Evolutionary conservation across 2,329 filamentous ascomycete species (phyloP).

Genomic region (Iodosphaeria phyllophila): DNA sequence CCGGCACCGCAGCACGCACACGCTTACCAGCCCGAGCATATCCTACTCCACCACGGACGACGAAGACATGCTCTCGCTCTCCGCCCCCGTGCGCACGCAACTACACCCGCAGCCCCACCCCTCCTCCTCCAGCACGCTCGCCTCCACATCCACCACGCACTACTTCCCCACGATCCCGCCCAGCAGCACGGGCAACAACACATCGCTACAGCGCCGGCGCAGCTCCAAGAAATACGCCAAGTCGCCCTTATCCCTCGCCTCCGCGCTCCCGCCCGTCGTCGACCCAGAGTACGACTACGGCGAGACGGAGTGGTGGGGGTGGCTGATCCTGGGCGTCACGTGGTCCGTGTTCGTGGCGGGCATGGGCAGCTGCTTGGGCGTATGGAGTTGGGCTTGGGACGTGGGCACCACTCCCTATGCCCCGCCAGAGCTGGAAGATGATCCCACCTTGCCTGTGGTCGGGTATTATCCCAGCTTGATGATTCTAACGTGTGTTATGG

Average conservation of each 20-base stretch:
- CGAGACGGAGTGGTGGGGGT: conserved; percentile 96
- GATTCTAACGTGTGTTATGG: conserved; percentile 86
- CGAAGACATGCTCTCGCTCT: conserved; percentile 59
- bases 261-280: conserved; percentile 21
- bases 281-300: conserved; percentile 68
- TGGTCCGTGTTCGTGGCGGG: conserved; percentile 94
- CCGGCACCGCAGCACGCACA: no score
- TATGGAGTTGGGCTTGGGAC: conserved; percentile 99
- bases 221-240: conserved; percentile 34
- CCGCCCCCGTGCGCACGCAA: no score
- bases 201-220: conserved; percentile 23
- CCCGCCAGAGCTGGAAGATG: conserved; percentile 85
- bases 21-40: conserved; percentile 35
- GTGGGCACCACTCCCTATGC: conserved; percentile 92
- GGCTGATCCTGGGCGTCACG: conserved; percentile 76
- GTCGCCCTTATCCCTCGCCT: conserved; percentile 38
- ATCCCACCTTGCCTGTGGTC: conserved; percentile 83
- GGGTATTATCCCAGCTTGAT: conserved; percentile 94
- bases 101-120: conserved; percentile 24
- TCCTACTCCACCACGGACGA: conserved; percentile 65
- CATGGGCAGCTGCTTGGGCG: conserved; percentile 85
- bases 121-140: conserved; percentile 19
- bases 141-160: conserved; percentile 42
- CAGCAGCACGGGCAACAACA: conserved; percentile 6
- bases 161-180: conserved; percentile 29